Evolutionary conservation across 1,284 basidiomycete genomes (phyloP).

Genomic region (Erythrobasidium hasegawianum): DNA sequence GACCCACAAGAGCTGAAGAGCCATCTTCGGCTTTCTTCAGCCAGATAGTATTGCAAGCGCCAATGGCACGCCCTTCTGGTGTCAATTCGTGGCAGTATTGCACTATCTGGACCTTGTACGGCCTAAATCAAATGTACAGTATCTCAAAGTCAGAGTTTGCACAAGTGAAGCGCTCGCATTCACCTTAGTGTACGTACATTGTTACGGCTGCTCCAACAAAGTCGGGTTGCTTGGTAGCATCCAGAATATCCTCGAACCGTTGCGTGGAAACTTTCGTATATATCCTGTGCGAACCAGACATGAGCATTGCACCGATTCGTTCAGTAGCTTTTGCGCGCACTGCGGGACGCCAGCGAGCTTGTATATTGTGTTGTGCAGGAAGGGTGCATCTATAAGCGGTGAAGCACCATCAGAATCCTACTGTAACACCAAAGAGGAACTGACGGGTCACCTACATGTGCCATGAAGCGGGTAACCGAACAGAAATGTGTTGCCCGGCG

Average conservation of each 20-base stretch:
- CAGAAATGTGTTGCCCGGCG: slow-evolving; percentile 36
- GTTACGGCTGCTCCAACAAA: slow-evolving; percentile 41
- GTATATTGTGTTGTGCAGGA: slow-evolving; percentile 44
- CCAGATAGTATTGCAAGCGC: slow-evolving; percentile 42
- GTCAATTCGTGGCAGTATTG: slow-evolving; percentile 39
- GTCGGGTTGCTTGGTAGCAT: slow-evolving; percentile 37
- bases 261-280: slow-evolving; percentile 38
- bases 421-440: not conserved
- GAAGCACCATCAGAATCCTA: slow-evolving; percentile 9
- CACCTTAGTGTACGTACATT: slow-evolving; percentile 36
- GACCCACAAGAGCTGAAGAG: slow-evolving; percentile 37
- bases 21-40: slow-evolving; percentile 36
- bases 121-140: slow-evolving; percentile 9
- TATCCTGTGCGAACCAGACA: slow-evolving; percentile 8
- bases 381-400: slow-evolving; percentile 41
- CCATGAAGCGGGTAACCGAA: slow-evolving; percentile 30
- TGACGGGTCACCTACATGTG: not conserved
- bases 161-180: no score
- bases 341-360: slow-evolving; percentile 37
- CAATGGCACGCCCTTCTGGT: slow-evolving; percentile 38
- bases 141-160: not conserved
- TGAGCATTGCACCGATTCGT: not conserved
- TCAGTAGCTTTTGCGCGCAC: not conserved
- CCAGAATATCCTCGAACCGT: slow-evolving; percentile 38
- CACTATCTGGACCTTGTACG: slow-evolving; percentile 41